Evolutionary conservation across 1,139 yeast species (phyloP).

Genomic region (Pichia sp.): DNA sequence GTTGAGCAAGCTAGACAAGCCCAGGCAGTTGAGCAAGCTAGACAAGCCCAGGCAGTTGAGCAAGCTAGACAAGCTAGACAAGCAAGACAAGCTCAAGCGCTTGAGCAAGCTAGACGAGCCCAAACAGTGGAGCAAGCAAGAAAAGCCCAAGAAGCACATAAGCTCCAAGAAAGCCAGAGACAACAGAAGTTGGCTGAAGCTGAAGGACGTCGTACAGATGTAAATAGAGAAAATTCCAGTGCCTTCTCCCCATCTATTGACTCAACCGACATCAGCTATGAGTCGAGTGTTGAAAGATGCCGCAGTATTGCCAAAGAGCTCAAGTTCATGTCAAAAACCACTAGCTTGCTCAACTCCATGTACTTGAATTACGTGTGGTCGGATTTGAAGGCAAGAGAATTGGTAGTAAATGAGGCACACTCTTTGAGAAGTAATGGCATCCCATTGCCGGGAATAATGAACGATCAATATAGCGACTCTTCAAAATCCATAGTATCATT

Average conservation of each 20-base stretch:
- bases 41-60: neutral
- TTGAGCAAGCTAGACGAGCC: too few relatives aligned
- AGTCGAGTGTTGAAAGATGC: neutral
- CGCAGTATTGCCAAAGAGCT: slow-evolving; percentile 5
- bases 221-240: neutral
- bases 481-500: slow-evolving; percentile 7
- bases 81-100: neutral
- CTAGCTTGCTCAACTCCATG: slow-evolving; percentile 3
- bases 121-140: neutral
- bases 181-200: neutral
- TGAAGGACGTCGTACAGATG: too few relatives aligned
- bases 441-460: slow-evolving; percentile 4
- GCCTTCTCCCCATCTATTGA: neutral
- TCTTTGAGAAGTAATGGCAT: neutral
- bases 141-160: neutral
- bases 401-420: slow-evolving; percentile 5
- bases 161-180: neutral
- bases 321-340: neutral
- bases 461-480: slow-evolving; percentile 10
- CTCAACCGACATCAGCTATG: neutral
- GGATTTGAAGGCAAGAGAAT: slow-evolving; percentile 11
- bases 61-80: neutral
- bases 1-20: neutral
- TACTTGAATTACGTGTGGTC: slow-evolving; percentile 1
- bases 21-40: neutral